A percentile compares a stretch with the other conserved stretches of the same genome.
phyloP scores from a whole-genome alignment of 768 basidiomycete genomes.

The Suillus subalutaceus region DNA sequence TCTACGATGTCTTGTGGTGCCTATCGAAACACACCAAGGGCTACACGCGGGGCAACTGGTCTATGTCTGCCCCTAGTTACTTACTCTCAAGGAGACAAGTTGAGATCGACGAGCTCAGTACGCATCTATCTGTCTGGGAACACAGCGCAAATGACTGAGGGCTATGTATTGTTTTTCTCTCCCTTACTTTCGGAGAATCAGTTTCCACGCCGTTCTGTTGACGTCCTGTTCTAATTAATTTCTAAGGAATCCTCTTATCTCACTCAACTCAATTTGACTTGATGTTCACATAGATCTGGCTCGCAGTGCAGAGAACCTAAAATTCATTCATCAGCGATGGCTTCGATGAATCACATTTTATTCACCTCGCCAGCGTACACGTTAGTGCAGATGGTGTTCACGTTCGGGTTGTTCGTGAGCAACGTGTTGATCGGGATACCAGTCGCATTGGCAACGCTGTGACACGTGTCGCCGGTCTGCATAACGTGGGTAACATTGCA shows the following conservation, averaged over 20 bases:
- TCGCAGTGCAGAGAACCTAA: slow-evolving; percentile 30
- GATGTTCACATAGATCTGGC: slow-evolving; percentile 21
- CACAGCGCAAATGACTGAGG: background rate
- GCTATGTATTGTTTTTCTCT: background rate
- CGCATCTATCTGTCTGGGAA: slow-evolving; percentile 21
- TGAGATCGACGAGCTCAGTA: slow-evolving; percentile 11
- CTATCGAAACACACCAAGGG: slow-evolving; percentile 47
- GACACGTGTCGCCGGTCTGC: slow-evolving; percentile 53
- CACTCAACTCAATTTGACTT: slow-evolving; percentile 2
- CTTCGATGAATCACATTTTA: background rate
- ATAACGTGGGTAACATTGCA: slow-evolving; percentile 56
- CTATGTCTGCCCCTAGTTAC: slow-evolving; percentile 36
- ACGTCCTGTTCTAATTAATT: no score
- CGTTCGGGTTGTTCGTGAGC: slow-evolving; percentile 65
- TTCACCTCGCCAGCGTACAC: slow-evolving; percentile 62
- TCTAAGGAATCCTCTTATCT: background rate
- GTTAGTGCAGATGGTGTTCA: slow-evolving; percentile 53
- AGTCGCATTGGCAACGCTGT: slow-evolving; percentile 40
- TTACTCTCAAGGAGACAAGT: slow-evolving; percentile 46
- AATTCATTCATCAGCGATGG: slow-evolving; percentile 4
- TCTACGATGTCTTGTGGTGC: slow-evolving; percentile 62
- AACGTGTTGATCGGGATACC: slow-evolving; percentile 50
- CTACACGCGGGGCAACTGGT: slow-evolving; percentile 47
- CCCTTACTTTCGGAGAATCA: background rate
- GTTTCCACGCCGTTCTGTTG: slow-evolving; percentile 2